Evolutionary conservation across 306 rosid genomes (phyloP), one percentile per base, ranked within the genome.

Genomic region (Cicer pinnatifidum): DNA sequence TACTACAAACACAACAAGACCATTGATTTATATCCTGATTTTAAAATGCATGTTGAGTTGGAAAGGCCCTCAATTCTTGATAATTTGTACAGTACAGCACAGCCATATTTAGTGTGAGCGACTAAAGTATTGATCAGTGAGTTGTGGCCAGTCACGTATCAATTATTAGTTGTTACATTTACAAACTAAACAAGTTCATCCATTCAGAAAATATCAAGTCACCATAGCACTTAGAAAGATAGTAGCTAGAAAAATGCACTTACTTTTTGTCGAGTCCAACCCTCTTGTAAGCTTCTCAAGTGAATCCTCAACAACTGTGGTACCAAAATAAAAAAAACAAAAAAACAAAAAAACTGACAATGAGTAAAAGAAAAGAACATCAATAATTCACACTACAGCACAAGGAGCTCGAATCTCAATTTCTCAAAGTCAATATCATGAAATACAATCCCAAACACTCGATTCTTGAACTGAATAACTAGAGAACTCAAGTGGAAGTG

Each of bases 181-280:
- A 69, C 51, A 62, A 69, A 48, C 60, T 19, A 51, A 56, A 77
- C 72, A 57, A 73, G 73, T 62, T 67, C 72, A 80, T 51, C 73
- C 73, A 80, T 44, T 72, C 6, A 73, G 52, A 84, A 73, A 52
- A 40, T 7, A 67, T 43, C 41, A 6, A 5, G 8, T 52, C 6
- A 71, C 3, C 11, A 57, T 28, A 77, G 68, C 61, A 47, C 61
- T n/a, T 37, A 38, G 2, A 59, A 41, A 54, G 20, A 15, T 41
- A 73, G 53, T 59, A 73, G 46, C 67, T 33, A 16, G 37, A 5
- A 75, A 44, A 58, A 50, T 43, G 65, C 28, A 81, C 97, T 85
- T 85, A 94, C 98, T 80, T 94, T 94, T 81, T 91, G 98, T 40
- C 97, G 96, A 84, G 92, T 89, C 98, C 96, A 94, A 71, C 91